Evolutionary conservation across 495 filamentous ascomycete genomes (phyloP), one percentile per base, ranked within the genome.

Genomic region (Penicillium maclennaniae): DNA sequence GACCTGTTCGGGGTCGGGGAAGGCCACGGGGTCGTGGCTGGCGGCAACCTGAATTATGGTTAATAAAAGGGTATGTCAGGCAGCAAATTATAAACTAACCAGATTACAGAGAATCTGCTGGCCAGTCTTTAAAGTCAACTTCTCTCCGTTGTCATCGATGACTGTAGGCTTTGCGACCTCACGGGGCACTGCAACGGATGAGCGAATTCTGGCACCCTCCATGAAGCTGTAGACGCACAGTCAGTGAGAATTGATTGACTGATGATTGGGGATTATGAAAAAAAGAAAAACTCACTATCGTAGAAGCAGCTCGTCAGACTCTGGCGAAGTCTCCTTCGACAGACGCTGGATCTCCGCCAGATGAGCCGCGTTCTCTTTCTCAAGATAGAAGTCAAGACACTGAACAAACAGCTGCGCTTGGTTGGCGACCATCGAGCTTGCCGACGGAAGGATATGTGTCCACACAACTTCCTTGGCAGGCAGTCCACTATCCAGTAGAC

Each of bases 361-460:
- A 60, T 88, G 77, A 26, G 67, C 49, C 0, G 69, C 63, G 25
- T 80, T 80, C 2, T 78, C 71, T 15, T 69, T 66, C 0, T 79
- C 79, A n/a, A 91, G 74, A 68, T 88, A 92, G 62, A 85, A 91
- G 62, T 92, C 89, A 7, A 91, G 73, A 5, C 83, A 81, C 63
- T 89, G 85, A 5, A 84, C 79, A 48, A 92, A 84, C n/a, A 87
- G 69, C 60, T 88, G 85, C 0, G 76, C 82, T 54, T 91, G 86
- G 53, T 84, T 89, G 1, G 87, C 81, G 9, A 87, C 79, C 62
- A 81, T 80, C 17, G 78, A 80, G 39, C 72, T 74, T 15, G 79
- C 78, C n/a, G 77, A 79, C 17, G 83, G 82, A 20, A 87, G 65
- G 41, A 91, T 78, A 44, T 89, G 85, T 14, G 75, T 78, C 84